Evolutionary conservation across 768 basidiomycete genomes (phyloP).

Genomic region (Floccularia luteovirens): DNA sequence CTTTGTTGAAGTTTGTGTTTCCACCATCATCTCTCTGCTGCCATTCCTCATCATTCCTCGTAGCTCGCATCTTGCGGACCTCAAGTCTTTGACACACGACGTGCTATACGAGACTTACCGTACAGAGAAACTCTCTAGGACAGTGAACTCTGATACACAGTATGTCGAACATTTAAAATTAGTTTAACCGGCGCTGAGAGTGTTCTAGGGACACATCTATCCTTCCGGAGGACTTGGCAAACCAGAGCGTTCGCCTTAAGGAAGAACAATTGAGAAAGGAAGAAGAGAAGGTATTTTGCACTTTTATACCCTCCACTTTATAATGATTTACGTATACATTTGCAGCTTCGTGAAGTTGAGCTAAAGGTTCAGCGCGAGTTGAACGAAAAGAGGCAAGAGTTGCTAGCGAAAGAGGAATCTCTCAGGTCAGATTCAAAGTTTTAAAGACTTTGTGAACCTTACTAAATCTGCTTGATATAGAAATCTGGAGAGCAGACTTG

Average conservation of each 20-base stretch:
- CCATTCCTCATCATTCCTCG: constrained; percentile 6
- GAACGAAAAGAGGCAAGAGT: constrained; percentile 93
- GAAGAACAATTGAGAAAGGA: constrained; percentile 97
- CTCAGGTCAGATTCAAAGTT: constrained; percentile 50
- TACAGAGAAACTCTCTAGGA: constrained; percentile 93
- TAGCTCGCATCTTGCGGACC: constrained; percentile 89
- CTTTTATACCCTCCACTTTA: neutral
- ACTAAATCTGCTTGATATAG: constrained; percentile 24
- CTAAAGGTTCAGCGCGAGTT: constrained; percentile 97
- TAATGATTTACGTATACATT: constrained; percentile 10
- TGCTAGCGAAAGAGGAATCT: constrained; percentile 94
- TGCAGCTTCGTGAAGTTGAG: constrained; percentile 97
- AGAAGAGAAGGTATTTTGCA: constrained; percentile 73
- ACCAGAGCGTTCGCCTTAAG: constrained; percentile 94
- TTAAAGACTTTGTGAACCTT: constrained; percentile 1
- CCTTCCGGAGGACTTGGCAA: constrained; percentile 93
- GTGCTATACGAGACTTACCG: constrained; percentile 95
- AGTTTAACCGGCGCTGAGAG: too few relatives aligned
- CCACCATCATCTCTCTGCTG: neutral
- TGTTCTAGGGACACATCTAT: constrained; percentile 72
- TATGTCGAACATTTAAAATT: constrained; percentile 29
- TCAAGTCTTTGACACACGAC: constrained; percentile 93
- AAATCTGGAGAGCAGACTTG: constrained; percentile 86
- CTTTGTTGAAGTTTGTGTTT: constrained; percentile 70
- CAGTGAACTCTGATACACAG: constrained; percentile 76